These are phyloP conservation scores for Sarocladium strictum DNA, from an alignment of 2,329 filamentous ascomycete genomes.

Conservation along the genomic window DNA sequence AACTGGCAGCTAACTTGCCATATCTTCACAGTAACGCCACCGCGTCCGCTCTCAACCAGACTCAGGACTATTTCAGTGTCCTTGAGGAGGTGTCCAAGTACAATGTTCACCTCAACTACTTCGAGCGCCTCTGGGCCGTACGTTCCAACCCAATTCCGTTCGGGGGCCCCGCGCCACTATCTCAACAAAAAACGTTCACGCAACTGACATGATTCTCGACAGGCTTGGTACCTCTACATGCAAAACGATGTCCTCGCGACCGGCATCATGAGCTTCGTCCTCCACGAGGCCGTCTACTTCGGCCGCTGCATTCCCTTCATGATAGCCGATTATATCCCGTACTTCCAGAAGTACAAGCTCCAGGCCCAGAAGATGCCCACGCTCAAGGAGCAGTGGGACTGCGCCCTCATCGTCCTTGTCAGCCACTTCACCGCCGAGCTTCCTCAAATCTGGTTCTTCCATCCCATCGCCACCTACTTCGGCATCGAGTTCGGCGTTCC, in stretches of 20 bases:
- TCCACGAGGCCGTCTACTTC: constrained; percentile 95
- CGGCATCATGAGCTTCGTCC: constrained; percentile 92
- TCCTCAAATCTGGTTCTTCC: constrained; percentile 98
- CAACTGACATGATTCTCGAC: background rate
- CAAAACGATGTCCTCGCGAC: constrained; percentile 96
- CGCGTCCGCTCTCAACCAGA: constrained; percentile 39
- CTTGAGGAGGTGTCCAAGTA: constrained; percentile 60
- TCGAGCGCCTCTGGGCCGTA: constrained; percentile 85
- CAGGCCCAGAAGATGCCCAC: constrained; percentile 87
- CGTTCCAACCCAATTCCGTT: constrained; percentile 26
- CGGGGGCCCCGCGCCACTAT: background rate
- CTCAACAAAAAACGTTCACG: background rate
- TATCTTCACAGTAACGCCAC: constrained; percentile 44
- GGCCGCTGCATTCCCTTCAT: constrained; percentile 88
- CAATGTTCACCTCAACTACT: constrained; percentile 81
- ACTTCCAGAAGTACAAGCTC: constrained; percentile 91
- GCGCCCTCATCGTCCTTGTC: constrained; percentile 85
- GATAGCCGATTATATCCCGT: constrained; percentile 81
- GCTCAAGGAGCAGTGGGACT: constrained; percentile 89
- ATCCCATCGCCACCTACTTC: constrained; percentile 89
- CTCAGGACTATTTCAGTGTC: constrained; percentile 48
- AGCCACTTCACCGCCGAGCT: constrained; percentile 97
- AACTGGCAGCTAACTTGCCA: constrained; percentile 7
- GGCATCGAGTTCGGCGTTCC: constrained; percentile 84
- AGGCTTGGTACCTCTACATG: constrained; percentile 95